Conservation (phyloP, 306 rosid genomes). For the Lablab purpureus region DNA sequence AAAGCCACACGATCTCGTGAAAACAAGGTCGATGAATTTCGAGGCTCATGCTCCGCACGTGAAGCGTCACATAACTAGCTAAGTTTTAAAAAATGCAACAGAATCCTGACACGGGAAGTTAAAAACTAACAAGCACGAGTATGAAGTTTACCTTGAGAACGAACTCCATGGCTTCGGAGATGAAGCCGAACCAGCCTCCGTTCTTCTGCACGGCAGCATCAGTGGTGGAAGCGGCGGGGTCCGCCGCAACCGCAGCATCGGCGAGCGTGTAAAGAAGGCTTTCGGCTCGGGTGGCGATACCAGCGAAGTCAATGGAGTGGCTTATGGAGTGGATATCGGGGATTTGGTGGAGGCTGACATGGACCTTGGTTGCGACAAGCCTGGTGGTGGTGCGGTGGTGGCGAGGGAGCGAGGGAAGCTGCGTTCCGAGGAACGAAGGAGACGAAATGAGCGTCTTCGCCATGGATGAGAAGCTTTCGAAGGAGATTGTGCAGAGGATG, state of each 20-base stretch:
- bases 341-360: slow-evolving; percentile 78
- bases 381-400: slow-evolving; percentile 59
- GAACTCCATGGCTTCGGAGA: slow-evolving; percentile 88
- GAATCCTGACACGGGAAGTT: slow-evolving; percentile 4
- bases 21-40: slow-evolving; percentile 18
- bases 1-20: slow-evolving; percentile 12
- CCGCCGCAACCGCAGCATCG: slow-evolving; percentile 79
- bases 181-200: slow-evolving; percentile 96
- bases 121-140: not conserved
- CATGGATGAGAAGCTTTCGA: slow-evolving; percentile 67
- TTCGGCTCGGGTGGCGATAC: slow-evolving; percentile 65
- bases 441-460: slow-evolving; percentile 82
- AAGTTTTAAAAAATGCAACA: not conserved
- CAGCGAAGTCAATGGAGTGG: slow-evolving; percentile 56
- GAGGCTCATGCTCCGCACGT: slow-evolving; percentile 15
- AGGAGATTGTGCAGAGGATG: slow-evolving; percentile 10
- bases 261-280: slow-evolving; percentile 88
- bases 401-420: slow-evolving; percentile 71
- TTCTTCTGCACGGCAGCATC: slow-evolving; percentile 73
- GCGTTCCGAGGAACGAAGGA: slow-evolving; percentile 70
- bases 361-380: slow-evolving; percentile 67
- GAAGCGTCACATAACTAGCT: not conserved
- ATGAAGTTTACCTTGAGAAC: slow-evolving; percentile 77
- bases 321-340: slow-evolving; percentile 69
- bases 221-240: slow-evolving; percentile 48